Evolutionary conservation across 2,329 filamentous ascomycete genomes (phyloP), one percentile per base, ranked within the genome.

Genomic region (Dactylonectria estremocensis): DNA sequence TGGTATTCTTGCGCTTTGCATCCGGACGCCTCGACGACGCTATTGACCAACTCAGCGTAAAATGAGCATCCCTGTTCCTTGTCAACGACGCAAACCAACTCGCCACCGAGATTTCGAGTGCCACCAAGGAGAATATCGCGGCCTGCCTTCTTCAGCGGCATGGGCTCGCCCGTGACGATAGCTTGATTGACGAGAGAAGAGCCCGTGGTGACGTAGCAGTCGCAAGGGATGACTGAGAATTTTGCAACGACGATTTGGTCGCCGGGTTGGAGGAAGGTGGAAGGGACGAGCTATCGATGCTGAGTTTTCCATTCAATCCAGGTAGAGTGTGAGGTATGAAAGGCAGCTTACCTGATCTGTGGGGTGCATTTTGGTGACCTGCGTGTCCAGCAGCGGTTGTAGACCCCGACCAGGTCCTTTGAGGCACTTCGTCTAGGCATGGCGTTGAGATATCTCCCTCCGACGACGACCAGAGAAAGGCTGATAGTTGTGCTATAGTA

Each of bases 381-480:
- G 50, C 4, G 43, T 31, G 14, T 66, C 57, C 16, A 66, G 5
- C 7, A 66, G 49, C 2, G 63, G 63, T 61, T 53, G 35, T 61
- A 66, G 0, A 66, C 56, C n/a, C 16, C 28, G 16, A 61, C 52
- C 11, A 66, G 28, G 14, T 66, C 31, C 10, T 61, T 43, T 1
- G 43, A 54, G 2, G 56, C 57, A 10, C 56, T 43, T 55, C 63
- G 40, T 1, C 63, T 49, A 20, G 63, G 61, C 50, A 66, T 54
- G 7, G 57, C 52, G 22, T 66, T 45, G 1, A 66, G 56, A 22
- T 66, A 66, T 52, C 57, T 61, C 14, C 57, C 57, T 1, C 50
- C 53, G 14, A 66, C 57, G 5, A 66, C 63, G 8, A 66, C 52
- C 3, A 66, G 57, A 24, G 63, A 57, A 48, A 66, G 63, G 1